A percentile compares a stretch with the other conserved stretches of the same genome.
Evolutionary conservation across 140 eudicot species (phyloP).

Genomic region (Senecio squalidus): DNA sequence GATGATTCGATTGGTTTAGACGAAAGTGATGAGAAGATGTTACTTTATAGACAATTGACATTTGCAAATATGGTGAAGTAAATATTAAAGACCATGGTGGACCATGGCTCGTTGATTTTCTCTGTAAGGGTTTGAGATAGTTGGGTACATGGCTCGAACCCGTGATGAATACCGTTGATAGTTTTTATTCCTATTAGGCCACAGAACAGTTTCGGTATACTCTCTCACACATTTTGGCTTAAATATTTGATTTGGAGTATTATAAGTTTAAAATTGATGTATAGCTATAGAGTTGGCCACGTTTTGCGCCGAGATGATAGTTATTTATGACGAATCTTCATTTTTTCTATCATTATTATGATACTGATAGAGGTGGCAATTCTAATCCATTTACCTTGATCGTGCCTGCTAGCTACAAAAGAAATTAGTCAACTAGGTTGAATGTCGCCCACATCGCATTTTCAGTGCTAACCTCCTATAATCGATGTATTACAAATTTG

Average conservation of each 20-base stretch:
- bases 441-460: no score
- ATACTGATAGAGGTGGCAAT: no score
- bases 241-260: neutral
- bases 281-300: no score
- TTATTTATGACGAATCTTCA: no score
- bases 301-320: neutral
- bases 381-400: no score
- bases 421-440: no score
- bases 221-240: neutral
- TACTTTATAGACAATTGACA: constrained; percentile 47
- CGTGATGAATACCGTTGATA: neutral
- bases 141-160: neutral
- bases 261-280: neutral
- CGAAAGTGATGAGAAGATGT: constrained; percentile 47
- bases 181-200: neutral
- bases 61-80: constrained; percentile 33
- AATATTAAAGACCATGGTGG: neutral
- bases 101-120: neutral
- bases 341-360: no score
- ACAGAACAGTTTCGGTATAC: constrained; percentile 2
- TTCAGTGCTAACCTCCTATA: no score
- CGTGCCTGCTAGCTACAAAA: no score
- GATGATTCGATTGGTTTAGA: constrained; percentile 34
- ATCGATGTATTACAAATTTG: no score
- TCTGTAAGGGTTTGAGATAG: constrained; percentile 2